Evolutionary conservation across 768 basidiomycete genomes (phyloP).

Genomic region (Lanmaoa pseudosensibilis): DNA sequence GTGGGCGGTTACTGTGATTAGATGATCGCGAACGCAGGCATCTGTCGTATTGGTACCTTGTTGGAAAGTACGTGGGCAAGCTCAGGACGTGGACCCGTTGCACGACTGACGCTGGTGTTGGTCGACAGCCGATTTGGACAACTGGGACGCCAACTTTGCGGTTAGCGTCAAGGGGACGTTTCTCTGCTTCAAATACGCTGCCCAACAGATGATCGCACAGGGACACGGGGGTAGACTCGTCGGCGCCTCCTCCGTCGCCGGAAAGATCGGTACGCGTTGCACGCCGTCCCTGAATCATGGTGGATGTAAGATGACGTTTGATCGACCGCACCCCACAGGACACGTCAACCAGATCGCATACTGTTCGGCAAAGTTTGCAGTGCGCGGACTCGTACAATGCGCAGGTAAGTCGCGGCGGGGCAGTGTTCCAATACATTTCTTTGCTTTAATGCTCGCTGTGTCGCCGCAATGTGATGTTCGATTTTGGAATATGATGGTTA

Average conservation of each 20-base stretch:
- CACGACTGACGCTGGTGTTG: neutral
- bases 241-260: conserved; percentile 5
- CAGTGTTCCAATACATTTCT: neutral
- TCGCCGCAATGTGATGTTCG: conserved; percentile 1
- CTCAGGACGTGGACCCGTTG: neutral
- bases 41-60: conserved; percentile 4
- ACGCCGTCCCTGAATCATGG: neutral
- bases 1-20: neutral
- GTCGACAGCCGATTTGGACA: conserved; percentile 9
- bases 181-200: conserved; percentile 28
- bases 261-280: neutral
- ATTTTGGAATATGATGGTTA: neutral
- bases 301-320: neutral
- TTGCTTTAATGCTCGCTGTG: neutral
- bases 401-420: conserved; percentile 14
- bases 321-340: neutral
- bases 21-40: conserved; percentile 18
- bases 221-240: conserved; percentile 7
- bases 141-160: conserved; percentile 29
- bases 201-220: conserved; percentile 24
- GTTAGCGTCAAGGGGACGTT: conserved; percentile 20
- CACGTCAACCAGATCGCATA: conserved; percentile 9
- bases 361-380: conserved; percentile 16
- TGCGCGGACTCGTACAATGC: conserved; percentile 10
- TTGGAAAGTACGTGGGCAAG: conserved; percentile 3